phyloP scores from a whole-genome alignment of 1,139 yeast genomes.

The Yamadazyma blattariae region DNA sequence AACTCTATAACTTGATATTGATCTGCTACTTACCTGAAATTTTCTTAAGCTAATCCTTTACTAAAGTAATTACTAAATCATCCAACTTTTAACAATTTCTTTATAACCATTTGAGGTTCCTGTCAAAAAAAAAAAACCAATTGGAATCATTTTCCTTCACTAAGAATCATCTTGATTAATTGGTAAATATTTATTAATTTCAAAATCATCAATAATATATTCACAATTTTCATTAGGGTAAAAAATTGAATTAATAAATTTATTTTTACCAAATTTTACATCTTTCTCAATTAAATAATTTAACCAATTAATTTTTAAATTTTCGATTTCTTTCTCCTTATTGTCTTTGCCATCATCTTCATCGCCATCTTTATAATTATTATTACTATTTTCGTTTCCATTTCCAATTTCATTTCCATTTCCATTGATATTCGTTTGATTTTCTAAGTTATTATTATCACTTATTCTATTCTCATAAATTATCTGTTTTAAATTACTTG shows the following conservation, averaged over 20 bases:
- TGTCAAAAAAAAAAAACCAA: no score
- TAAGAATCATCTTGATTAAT: conserved; percentile 2
- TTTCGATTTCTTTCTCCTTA: conserved; percentile 17
- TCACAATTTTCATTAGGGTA: conserved; percentile 7
- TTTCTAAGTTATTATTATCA: conserved; percentile 18
- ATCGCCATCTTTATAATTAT: conserved; percentile 17
- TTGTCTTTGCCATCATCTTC: conserved; percentile 36
- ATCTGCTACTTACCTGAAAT: no score
- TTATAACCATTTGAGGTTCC: no score
- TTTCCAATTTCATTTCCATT: background rate
- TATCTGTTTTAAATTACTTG: conserved; percentile 27
- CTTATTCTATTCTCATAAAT: conserved; percentile 39
- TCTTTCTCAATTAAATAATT: conserved; percentile 44
- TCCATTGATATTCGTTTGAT: conserved; percentile 14
- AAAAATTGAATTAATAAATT: conserved; percentile 33
- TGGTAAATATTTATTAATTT: conserved; percentile 12
- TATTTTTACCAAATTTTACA: conserved; percentile 41
- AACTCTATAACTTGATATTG: no score
- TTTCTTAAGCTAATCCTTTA: no score
- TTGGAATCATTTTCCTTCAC: no score
- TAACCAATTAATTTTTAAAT: conserved; percentile 29
- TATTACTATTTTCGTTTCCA: background rate
- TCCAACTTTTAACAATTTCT: no score
- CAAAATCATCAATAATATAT: conserved; percentile 11
- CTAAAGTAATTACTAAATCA: no score